Conservation (phyloP, 2,329 filamentous ascomycete genomes). For the Sarocladium kiliense region DNA sequence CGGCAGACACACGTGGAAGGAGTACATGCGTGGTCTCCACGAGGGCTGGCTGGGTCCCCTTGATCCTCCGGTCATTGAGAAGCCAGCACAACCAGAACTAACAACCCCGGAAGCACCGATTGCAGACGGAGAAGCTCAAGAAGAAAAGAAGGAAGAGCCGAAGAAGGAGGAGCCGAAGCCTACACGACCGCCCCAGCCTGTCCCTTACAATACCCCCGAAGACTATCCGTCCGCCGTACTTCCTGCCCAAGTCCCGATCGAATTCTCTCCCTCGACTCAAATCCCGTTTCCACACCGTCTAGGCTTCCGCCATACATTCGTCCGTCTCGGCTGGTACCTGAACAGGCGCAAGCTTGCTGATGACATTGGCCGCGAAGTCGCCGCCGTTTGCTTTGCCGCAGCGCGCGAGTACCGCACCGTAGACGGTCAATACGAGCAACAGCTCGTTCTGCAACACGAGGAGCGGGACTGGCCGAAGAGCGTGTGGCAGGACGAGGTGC, state of each 20-base stretch:
- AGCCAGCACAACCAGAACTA: conserved; percentile 16
- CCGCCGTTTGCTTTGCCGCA: conserved; percentile 69
- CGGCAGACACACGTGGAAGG: conserved; percentile 93
- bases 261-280: conserved; percentile 67
- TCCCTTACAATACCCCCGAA: conserved; percentile 67
- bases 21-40: conserved; percentile 88
- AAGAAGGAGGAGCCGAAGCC: conserved; percentile 44
- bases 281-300: conserved; percentile 85
- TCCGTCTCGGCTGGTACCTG: conserved; percentile 81
- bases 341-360: conserved; percentile 83
- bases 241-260: conserved; percentile 60
- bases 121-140: conserved; percentile 14
- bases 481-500: conserved; percentile 54
- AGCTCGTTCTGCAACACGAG: conserved; percentile 61
- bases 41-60: conserved; percentile 94
- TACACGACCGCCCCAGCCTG: conserved; percentile 56
- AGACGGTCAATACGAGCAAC: conserved; percentile 31
- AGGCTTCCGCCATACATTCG: conserved; percentile 85
- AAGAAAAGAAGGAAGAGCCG: conserved; percentile 30
- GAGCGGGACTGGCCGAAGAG: conserved; percentile 82
- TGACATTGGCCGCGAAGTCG: conserved; percentile 79
- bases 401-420: conserved; percentile 44
- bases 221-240: conserved; percentile 66
- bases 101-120: conserved; percentile 13
- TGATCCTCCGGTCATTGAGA: conserved; percentile 46